phyloP scores from a whole-genome alignment of 129 eudicot species.

The Centrapalus pauciflorus region DNA sequence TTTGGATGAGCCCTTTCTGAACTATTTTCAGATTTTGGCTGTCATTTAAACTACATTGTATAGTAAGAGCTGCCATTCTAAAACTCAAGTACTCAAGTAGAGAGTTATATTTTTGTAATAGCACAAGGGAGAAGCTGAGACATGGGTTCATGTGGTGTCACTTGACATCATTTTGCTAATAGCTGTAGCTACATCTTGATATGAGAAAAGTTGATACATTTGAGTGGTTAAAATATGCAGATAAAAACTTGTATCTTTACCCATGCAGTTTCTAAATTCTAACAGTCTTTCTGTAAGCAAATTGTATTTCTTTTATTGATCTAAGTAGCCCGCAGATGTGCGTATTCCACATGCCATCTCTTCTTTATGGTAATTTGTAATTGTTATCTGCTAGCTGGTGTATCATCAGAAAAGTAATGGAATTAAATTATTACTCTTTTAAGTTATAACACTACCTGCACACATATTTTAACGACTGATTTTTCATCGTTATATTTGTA shows the following conservation, averaged over 20 bases:
- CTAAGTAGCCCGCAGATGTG: neutral
- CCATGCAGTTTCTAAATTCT: no score
- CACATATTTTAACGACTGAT: neutral
- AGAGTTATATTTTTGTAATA: neutral
- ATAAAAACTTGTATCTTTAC: no score
- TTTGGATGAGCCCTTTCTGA: neutral
- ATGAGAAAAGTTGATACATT: neutral
- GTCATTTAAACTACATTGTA: neutral
- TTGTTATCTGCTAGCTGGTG: no score
- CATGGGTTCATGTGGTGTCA: no score
- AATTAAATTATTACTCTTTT: no score
- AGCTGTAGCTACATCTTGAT: neutral
- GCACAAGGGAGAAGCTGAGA: neutral
- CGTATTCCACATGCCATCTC: neutral
- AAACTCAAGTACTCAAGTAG: no score
- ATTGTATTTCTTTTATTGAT: neutral
- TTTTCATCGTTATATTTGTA: neutral
- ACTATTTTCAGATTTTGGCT: neutral
- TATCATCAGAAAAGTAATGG: no score
- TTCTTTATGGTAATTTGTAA: no score
- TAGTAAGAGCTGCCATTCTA: neutral
- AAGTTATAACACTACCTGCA: neutral
- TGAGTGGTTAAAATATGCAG: neutral
- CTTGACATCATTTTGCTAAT: no score
- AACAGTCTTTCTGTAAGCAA: no score